phyloP scores from a whole-genome alignment of 768 basidiomycete genomes.

The Leucocoprinus sp. region DNA sequence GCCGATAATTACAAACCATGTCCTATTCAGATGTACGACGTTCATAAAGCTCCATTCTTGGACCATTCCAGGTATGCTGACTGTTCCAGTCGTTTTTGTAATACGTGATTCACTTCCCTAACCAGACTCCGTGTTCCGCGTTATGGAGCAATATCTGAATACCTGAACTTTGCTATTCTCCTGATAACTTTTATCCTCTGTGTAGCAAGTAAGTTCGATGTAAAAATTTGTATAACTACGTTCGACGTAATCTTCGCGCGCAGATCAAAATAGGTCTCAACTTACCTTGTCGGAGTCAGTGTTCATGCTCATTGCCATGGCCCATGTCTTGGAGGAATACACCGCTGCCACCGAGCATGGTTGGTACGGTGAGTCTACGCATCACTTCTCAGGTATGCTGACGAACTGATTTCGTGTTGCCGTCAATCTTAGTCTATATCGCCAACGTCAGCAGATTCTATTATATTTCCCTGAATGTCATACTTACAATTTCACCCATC shows the following conservation, averaged over 20 bases:
- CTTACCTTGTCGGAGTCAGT: constrained; percentile 58
- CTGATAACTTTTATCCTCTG: constrained; percentile 66
- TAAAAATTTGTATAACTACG: background rate
- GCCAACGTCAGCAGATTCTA: constrained; percentile 49
- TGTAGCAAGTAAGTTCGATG: constrained; percentile 51
- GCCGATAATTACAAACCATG: constrained; percentile 85
- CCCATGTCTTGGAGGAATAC: constrained; percentile 82
- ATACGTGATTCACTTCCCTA: constrained; percentile 3
- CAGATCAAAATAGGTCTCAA: constrained; percentile 48
- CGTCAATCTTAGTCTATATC: constrained; percentile 53
- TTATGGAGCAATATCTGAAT: constrained; percentile 72
- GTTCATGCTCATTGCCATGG: constrained; percentile 69
- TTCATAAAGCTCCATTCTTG: constrained; percentile 58
- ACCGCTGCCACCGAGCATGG: constrained; percentile 83
- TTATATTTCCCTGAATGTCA: background rate
- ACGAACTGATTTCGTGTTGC: constrained; percentile 1
- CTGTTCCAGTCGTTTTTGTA: background rate
- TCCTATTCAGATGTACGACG: constrained; percentile 66
- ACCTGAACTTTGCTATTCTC: constrained; percentile 66
- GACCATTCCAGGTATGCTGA: constrained; percentile 67
- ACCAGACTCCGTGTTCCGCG: constrained; percentile 70
- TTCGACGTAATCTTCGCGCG: constrained; percentile 2
- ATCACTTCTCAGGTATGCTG: background rate
- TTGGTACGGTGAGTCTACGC: constrained; percentile 61
- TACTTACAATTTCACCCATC: constrained; percentile 2